phyloP scores from a whole-genome alignment of 176 grass and related monocot species.

The Triticum urartu region DNA sequence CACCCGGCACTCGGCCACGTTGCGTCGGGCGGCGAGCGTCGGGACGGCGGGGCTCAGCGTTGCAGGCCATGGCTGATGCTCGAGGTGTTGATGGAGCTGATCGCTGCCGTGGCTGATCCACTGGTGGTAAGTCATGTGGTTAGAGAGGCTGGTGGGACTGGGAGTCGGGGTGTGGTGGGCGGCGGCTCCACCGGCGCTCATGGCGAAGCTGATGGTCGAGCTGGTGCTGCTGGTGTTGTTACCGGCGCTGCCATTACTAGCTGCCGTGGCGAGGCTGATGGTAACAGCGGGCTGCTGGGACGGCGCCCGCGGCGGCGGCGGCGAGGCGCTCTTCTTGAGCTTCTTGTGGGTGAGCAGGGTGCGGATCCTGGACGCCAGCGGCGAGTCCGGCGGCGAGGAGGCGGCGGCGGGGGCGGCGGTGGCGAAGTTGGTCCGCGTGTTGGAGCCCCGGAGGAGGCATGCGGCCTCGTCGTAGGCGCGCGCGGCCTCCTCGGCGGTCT shows the following conservation, averaged over 20 bases:
- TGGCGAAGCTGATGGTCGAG: slow-evolving; percentile 36
- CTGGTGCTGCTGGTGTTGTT: slow-evolving; percentile 15
- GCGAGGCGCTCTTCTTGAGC: slow-evolving; percentile 28
- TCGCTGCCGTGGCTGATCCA: slow-evolving; percentile 18
- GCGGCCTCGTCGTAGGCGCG: slow-evolving; percentile 67
- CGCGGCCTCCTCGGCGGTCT: slow-evolving; percentile 65
- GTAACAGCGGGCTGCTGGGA: not conserved
- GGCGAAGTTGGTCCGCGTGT: slow-evolving; percentile 76
- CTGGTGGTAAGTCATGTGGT: slow-evolving; percentile 22
- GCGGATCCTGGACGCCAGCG: slow-evolving; percentile 49
- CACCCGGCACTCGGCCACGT: not conserved
- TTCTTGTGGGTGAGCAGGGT: slow-evolving; percentile 53
- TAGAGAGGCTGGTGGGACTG: slow-evolving; percentile 8
- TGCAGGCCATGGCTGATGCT: slow-evolving; percentile 27
- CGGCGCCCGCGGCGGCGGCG: not conserved
- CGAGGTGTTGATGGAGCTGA: slow-evolving; percentile 28
- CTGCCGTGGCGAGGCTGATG: not conserved
- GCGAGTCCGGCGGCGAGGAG: slow-evolving; percentile 25
- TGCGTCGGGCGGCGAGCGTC: not conserved
- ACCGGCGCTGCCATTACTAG: slow-evolving; percentile 1
- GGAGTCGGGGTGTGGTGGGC: not conserved
- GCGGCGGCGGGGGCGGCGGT: not conserved
- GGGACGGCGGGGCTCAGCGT: slow-evolving; percentile 17
- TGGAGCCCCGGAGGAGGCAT: slow-evolving; percentile 59
- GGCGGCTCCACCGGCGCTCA: slow-evolving; percentile 8